Evolutionary conservation across 306 rosid genomes (phyloP).

Genomic region (Sesbania bispinosa): DNA sequence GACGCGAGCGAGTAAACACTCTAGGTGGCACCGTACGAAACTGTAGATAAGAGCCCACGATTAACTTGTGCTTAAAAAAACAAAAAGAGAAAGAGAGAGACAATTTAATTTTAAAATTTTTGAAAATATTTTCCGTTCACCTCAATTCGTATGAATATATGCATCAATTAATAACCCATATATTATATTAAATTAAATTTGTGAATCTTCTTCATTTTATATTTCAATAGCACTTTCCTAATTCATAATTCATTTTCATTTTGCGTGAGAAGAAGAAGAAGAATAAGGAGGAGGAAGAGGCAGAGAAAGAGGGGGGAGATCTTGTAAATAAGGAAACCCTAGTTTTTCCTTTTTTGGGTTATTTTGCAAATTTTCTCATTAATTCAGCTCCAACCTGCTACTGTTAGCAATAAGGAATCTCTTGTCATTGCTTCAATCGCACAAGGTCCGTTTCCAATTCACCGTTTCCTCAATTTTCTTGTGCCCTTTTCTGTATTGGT

Average conservation of each 20-base stretch:
- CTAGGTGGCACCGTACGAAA: background rate
- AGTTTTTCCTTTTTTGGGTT: constrained; percentile 32
- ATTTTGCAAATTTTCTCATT: constrained; percentile 14
- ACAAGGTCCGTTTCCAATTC: constrained; percentile 32
- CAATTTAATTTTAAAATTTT: background rate
- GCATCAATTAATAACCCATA: background rate
- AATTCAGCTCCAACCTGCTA: constrained; percentile 28
- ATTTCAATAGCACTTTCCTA: constrained; percentile 23
- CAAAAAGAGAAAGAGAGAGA: background rate
- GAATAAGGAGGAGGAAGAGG: background rate
- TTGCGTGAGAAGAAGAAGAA: constrained; percentile 14
- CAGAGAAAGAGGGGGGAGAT: constrained; percentile 26
- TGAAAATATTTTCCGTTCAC: constrained; percentile 1
- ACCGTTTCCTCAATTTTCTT: constrained; percentile 11
- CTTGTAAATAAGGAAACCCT: constrained; percentile 46
- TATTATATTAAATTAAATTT: constrained; percentile 15
- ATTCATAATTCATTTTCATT: constrained; percentile 25
- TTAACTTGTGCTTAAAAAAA: constrained; percentile 33
- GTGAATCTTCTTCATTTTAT: constrained; percentile 36
- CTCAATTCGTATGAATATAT: background rate
- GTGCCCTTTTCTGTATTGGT: constrained; percentile 3
- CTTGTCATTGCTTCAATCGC: constrained; percentile 35
- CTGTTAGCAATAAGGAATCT: constrained; percentile 30
- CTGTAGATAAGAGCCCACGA: constrained; percentile 38
- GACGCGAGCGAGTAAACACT: background rate